A percentile compares a stretch with the other conserved stretches of the same genome.
Evolutionary conservation across 495 filamentous ascomycete species (phyloP).

Genomic region (Stereocaulon alpinum): DNA sequence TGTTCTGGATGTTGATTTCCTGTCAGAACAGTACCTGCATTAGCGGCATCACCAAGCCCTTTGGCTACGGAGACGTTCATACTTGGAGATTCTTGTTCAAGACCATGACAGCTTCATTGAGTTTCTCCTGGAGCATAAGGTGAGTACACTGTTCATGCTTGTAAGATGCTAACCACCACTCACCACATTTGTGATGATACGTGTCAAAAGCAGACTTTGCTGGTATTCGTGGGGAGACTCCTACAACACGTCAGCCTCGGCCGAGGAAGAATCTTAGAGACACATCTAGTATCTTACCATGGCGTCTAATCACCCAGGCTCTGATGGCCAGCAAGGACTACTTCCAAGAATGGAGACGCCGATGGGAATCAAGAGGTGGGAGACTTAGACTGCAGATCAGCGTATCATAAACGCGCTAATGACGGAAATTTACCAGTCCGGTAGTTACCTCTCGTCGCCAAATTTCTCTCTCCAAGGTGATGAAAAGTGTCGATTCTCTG

Average conservation of each 20-base stretch:
- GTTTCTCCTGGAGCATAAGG: slow-evolving; percentile 62
- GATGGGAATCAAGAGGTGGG: not conserved
- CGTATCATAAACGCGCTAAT: not conserved
- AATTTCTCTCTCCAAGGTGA: not conserved
- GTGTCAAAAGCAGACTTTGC: slow-evolving; percentile 82
- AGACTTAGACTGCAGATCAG: not conserved
- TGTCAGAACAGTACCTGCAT: slow-evolving; percentile 29
- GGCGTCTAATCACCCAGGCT: not conserved
- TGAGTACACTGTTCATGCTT: not conserved
- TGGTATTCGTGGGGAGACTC: slow-evolving; percentile 97
- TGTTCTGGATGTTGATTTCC: slow-evolving; percentile 97
- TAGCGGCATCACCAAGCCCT: slow-evolving; percentile 5
- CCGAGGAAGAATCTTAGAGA: not conserved
- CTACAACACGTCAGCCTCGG: slow-evolving; percentile 33
- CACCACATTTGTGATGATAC: slow-evolving; percentile 97
- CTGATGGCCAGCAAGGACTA: not conserved
- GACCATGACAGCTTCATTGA: slow-evolving; percentile 86
- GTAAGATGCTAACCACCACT: slow-evolving; percentile 24
- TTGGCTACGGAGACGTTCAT: slow-evolving; percentile 9
- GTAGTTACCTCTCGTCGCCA: no score
- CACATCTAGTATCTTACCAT: slow-evolving; percentile 6
- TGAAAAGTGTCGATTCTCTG: not conserved
- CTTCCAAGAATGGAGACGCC: not conserved
- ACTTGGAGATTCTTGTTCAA: slow-evolving; percentile 90
- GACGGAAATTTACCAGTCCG: not conserved